Conservation (phyloP, 2,329 filamentous ascomycete genomes). For the Elsinoe ampelina region DNA sequence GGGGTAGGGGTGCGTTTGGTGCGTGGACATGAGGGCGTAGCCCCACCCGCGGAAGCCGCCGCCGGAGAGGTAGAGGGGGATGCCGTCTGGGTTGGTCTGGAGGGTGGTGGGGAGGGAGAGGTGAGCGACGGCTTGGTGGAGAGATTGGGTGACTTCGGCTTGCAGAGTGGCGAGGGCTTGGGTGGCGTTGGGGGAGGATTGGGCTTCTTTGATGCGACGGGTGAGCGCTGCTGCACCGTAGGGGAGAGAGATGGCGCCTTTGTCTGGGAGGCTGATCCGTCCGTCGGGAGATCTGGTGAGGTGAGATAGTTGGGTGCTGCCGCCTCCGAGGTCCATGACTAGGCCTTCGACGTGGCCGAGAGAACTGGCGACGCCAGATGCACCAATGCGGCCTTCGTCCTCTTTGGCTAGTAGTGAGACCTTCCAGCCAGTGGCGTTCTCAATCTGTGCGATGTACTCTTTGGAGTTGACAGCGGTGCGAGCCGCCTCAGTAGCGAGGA, state of each 20-base stretch:
- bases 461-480: conserved; percentile 66
- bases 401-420: conserved; percentile 67
- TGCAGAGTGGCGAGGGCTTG: background rate
- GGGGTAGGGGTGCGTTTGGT: conserved; percentile 66
- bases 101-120: conserved; percentile 20
- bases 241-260: conserved; percentile 55
- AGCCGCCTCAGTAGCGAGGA: conserved; percentile 85
- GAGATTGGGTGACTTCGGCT: background rate
- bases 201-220: conserved; percentile 38
- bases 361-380: conserved; percentile 71
- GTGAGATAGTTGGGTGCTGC: conserved; percentile 62
- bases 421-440: conserved; percentile 52
- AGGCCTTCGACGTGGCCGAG: conserved; percentile 62
- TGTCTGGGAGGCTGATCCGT: conserved; percentile 41
- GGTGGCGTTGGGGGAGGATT: background rate
- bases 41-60: conserved; percentile 88
- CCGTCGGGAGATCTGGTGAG: conserved; percentile 43
- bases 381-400: conserved; percentile 74
- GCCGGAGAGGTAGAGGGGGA: conserved; percentile 76
- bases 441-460: conserved; percentile 58
- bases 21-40: conserved; percentile 74
- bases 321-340: conserved; percentile 79
- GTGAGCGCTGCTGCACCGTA: conserved; percentile 59
- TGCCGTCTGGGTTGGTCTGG: conserved; percentile 38
- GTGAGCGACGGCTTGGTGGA: background rate